Evolutionary conservation across 2,329 filamentous ascomycete species (phyloP).

Genomic region (Colletotrichum plurivorum): DNA sequence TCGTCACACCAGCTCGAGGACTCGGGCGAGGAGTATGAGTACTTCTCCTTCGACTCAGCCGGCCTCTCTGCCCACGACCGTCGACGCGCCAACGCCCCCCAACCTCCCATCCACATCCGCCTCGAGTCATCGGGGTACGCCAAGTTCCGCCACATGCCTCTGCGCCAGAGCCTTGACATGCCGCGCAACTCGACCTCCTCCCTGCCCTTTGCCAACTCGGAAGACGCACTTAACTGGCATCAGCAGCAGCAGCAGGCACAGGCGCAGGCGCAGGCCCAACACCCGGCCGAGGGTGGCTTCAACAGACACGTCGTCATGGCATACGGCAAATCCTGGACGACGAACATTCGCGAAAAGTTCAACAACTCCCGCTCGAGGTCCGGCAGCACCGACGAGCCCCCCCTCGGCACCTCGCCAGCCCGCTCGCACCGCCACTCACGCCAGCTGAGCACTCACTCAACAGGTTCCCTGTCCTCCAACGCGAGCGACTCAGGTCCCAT

Average conservation of each 20-base stretch:
- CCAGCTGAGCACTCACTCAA: slow-evolving; percentile 37
- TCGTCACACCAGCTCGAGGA: slow-evolving; percentile 66
- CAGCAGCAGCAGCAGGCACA: slow-evolving; percentile 30
- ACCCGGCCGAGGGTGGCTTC: slow-evolving; percentile 54
- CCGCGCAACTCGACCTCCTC: slow-evolving; percentile 23
- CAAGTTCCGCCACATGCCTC: slow-evolving; percentile 68
- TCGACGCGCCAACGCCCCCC: slow-evolving; percentile 36
- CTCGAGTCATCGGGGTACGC: slow-evolving; percentile 70
- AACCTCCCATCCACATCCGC: slow-evolving; percentile 65
- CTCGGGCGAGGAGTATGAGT: slow-evolving; percentile 48
- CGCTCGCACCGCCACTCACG: slow-evolving; percentile 32
- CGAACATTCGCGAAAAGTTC: slow-evolving; percentile 62
- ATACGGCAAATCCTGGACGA: slow-evolving; percentile 65
- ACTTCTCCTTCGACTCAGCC: slow-evolving; percentile 41
- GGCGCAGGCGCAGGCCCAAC: slow-evolving; percentile 2
- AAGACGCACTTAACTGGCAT: slow-evolving; percentile 33
- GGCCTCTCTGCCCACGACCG: slow-evolving; percentile 43
- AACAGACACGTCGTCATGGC: slow-evolving; percentile 71
- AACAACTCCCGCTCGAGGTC: slow-evolving; percentile 51
- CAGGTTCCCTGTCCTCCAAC: slow-evolving; percentile 31
- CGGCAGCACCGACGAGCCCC: slow-evolving; percentile 41
- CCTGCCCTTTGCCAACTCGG: slow-evolving; percentile 32
- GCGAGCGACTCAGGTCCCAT: slow-evolving; percentile 46
- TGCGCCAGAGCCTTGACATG: slow-evolving; percentile 52
- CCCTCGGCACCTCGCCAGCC: slow-evolving; percentile 11